Base-by-base conservation (phyloP, 164 flowering plant species). In the Paratinospora sagittata region DNA sequence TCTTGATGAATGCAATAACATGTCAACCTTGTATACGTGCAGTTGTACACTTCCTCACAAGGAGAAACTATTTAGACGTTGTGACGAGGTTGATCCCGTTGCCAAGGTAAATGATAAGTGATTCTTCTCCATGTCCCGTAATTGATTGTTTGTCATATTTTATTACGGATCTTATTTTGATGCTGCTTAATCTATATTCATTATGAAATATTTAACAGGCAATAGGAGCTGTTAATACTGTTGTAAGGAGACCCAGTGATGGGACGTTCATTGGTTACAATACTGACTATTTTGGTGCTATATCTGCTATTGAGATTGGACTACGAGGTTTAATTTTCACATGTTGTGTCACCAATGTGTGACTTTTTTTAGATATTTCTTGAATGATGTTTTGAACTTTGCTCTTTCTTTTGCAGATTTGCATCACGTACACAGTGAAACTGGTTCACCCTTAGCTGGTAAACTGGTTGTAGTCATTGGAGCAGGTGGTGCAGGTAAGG, bases 401-500 rank as follows among this genome's bases (percentile, higher is more conserved):
- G 55, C 26, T 45, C 19, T 72, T 65, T 65, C 63, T 72, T 72
- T 75, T 72, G 39, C 86, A 86, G 97, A 76, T 73, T 79, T 76
- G 69, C 41, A 64, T 36, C 63, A 68, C 66, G 33, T 30, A 39
- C 69, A 71, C 68, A 68, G 68, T 70, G 33, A 76, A 58, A 63
- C 62, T 69, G 74, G 70, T 77, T 96, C 99, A 49, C 95, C 97
- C 23, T 76, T 96, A 79, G 85, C 87, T 71, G 92, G 91, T 58
- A 93, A 83, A 80, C 76, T 87, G 9, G 88, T 96, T 80, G 88
- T 96, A 19, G 91, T 96, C 66, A 89, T 93, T 79, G 99, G 99
- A 70, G 99, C 99, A 78, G 98, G 98, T 65, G 99, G 99, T 63
- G 98, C 99, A 73, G 99, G 98, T 63, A 93, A 90, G 85, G 98